Percentiles rank a stretch among this genome's conserved stretches.
phyloP scores from a whole-genome alignment of 352 stramenopile species.

The Phytophthora macrochlamydospora region DNA sequence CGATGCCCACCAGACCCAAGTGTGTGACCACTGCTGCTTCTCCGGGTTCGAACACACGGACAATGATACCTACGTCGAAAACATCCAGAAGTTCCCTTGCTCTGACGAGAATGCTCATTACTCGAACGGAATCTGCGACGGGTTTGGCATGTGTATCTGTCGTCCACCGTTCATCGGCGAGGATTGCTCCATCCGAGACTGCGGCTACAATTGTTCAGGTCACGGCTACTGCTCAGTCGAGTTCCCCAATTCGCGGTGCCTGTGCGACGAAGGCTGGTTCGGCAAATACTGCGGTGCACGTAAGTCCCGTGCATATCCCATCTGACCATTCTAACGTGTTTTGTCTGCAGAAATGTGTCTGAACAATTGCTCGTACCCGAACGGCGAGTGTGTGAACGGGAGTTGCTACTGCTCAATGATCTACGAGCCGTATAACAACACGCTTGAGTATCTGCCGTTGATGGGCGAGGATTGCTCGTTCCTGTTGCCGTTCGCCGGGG shows the following conservation, averaged over 20 bases:
- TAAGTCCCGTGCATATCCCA: constrained; percentile 39
- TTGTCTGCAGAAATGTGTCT: constrained; percentile 84
- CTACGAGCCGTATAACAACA: constrained; percentile 96
- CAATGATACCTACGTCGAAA: constrained; percentile 90
- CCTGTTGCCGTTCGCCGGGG: constrained; percentile 66
- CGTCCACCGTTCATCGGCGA: constrained; percentile 92
- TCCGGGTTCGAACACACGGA: constrained; percentile 85
- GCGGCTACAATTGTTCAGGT: constrained; percentile 88
- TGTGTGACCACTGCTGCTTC: constrained; percentile 95
- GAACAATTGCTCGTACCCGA: constrained; percentile 98
- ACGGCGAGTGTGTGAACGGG: constrained; percentile 92
- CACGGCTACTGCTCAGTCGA: constrained; percentile 96
- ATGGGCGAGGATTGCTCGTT: constrained; percentile 89
- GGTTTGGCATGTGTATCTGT: constrained; percentile 96
- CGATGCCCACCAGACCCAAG: constrained; percentile 77
- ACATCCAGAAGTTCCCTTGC: constrained; percentile 92
- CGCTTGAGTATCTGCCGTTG: constrained; percentile 72
- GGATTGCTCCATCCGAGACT: constrained; percentile 95
- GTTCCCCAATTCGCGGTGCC: constrained; percentile 95
- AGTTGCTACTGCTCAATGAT: constrained; percentile 92
- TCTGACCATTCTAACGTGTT: constrained; percentile 4
- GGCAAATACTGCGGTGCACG: constrained; percentile 91
- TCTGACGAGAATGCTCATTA: constrained; percentile 82
- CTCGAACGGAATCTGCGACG: constrained; percentile 95
- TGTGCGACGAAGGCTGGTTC: constrained; percentile 95